These are phyloP conservation scores for Avena insularis DNA, from an alignment of 176 grass and related monocot genomes.

Conservation along the genomic window DNA sequence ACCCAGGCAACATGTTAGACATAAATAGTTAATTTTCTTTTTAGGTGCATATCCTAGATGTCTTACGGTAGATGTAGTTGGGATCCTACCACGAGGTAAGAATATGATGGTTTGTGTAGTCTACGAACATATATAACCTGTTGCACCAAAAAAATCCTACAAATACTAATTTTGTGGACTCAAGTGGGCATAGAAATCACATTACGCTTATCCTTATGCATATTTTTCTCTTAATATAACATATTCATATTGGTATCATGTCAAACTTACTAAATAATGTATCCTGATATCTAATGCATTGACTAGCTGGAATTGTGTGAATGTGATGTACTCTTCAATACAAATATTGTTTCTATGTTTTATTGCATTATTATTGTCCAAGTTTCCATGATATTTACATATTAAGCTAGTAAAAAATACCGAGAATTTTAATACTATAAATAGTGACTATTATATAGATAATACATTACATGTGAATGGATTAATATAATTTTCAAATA, in stretches of 20 bases:
- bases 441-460: background rate
- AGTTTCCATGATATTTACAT: background rate
- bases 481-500: background rate
- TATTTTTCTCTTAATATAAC: background rate
- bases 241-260: background rate
- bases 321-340: background rate
- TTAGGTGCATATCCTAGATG: too few relatives aligned
- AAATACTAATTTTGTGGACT: background rate
- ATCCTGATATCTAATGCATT: background rate
- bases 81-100: background rate
- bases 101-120: background rate
- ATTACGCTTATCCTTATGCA: too few relatives aligned
- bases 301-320: background rate
- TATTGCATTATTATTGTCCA: background rate
- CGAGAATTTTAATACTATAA: background rate
- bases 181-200: background rate
- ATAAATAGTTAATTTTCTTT: too few relatives aligned
- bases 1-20: too few relatives aligned
- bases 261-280: background rate
- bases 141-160: background rate
- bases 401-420: background rate
- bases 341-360: background rate
- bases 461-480: background rate
- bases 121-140: too few relatives aligned
- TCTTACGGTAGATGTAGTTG: background rate